Base-by-base conservation (phyloP, 208 protist genomes). In the Crithidia fasciculata region DNA sequence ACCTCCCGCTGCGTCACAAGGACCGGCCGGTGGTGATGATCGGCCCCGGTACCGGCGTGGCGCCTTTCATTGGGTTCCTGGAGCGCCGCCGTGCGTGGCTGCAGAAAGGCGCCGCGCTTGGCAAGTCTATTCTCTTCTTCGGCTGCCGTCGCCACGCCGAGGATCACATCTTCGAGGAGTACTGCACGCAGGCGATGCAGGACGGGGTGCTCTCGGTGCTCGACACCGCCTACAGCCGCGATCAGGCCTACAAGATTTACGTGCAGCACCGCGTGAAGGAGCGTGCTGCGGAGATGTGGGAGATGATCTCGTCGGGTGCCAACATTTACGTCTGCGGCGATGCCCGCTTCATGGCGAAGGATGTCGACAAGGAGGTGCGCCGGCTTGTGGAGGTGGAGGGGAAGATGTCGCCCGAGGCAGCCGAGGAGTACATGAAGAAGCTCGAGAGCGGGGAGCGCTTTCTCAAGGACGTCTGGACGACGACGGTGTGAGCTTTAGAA, bases 61-160 rank as follows among this genome's bases (percentile, higher is more conserved):
- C 97, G 2, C 97, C 97, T 5, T 96, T 98, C 82, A 92, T 97
- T 62, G 95, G 95, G 37, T 98, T 99, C 78, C 55, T 99, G n/a
- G 90, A 97, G 55, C 92, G 95, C 73, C 91, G 93, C 55, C 74
- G 68, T 40, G 85, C 82, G 59, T 91, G 88, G 89, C 69, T 87
- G 82, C 44, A 83, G 81, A 98, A 93, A 81, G 84, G 86, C 18
- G 85, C 83, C 12, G 58, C 43, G 43, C 73, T 95, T 3, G 93
- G 93, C 45, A 86, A 88, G 52, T 72, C 87, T 0, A 81, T 95
- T 12, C 83, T 97, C 52, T 98, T 98, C 81, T 98, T 98, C 82
- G 94, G 94, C 57, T 98, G 94, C 82, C 83, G 91, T 53, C 74
- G 76, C 47, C 82, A 76, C n/a, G 68, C 72, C 3, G 86, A 92